Percentiles rank a stretch among this genome's conserved stretches.
Conservation (phyloP, 2,329 filamentous ascomycete genomes). For the Sordariomycetes sp. region DNA sequence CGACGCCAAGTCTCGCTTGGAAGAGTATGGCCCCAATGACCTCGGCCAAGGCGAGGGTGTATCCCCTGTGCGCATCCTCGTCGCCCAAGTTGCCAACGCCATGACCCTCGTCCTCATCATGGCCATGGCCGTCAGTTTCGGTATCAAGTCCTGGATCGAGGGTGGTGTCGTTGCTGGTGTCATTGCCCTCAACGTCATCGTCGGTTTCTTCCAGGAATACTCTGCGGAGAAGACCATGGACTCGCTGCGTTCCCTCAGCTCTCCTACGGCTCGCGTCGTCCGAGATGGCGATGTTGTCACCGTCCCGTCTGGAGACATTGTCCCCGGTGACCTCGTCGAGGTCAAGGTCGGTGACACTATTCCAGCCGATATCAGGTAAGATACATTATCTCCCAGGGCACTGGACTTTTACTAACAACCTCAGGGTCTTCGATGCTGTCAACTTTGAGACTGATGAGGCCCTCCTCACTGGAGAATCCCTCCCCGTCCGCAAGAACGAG, state of each 20-base stretch:
- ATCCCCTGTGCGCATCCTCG: slow-evolving; percentile 44
- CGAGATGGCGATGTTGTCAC: slow-evolving; percentile 23
- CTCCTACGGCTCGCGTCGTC: slow-evolving; percentile 26
- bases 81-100: slow-evolving; percentile 49
- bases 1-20: slow-evolving; percentile 39
- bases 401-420: neutral
- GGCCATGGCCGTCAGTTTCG: slow-evolving; percentile 47
- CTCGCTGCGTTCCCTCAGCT: slow-evolving; percentile 23
- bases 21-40: slow-evolving; percentile 47
- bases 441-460: slow-evolving; percentile 58
- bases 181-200: slow-evolving; percentile 41
- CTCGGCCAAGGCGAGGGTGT: slow-evolving; percentile 36
- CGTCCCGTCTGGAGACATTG: slow-evolving; percentile 27
- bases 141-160: slow-evolving; percentile 43
- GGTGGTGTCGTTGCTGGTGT: slow-evolving; percentile 42
- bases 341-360: slow-evolving; percentile 44
- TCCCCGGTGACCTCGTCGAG: slow-evolving; percentile 45
- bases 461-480: slow-evolving; percentile 50
- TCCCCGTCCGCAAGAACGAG: slow-evolving; percentile 42
- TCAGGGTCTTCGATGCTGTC: slow-evolving; percentile 39
- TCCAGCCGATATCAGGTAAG: slow-evolving; percentile 37
- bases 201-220: slow-evolving; percentile 34
- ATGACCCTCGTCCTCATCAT: slow-evolving; percentile 52
- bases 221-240: slow-evolving; percentile 31
- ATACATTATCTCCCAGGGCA: neutral